phyloP scores from a whole-genome alignment of 352 stramenopile species.

The Aphanomyces stellatus region DNA sequence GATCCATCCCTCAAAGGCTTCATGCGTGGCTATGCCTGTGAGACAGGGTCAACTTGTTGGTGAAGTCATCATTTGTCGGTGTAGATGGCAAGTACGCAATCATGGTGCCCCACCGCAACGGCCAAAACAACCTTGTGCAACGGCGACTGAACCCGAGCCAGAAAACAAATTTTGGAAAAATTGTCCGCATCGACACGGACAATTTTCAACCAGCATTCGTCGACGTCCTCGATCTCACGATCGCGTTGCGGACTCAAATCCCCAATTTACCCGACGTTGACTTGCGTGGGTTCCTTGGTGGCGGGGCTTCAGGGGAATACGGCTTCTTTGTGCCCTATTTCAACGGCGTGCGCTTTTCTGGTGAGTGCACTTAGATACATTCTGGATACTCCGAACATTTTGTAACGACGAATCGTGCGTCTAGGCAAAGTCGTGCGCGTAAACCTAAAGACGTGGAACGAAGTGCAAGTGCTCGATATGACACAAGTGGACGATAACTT shows the following conservation, averaged over 20 bases:
- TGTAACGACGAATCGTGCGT: no score
- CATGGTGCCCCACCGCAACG: constrained; percentile 42
- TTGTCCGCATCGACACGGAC: constrained; percentile 59
- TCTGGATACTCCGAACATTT: no score
- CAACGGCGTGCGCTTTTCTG: constrained; percentile 50
- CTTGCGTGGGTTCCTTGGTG: constrained; percentile 56
- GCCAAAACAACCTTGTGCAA: neutral
- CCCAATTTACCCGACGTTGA: constrained; percentile 47
- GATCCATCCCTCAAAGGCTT: constrained; percentile 53
- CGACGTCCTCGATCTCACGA: constrained; percentile 44
- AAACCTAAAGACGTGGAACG: constrained; percentile 69
- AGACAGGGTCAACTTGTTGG: neutral
- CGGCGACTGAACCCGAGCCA: constrained; percentile 11
- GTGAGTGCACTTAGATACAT: no score
- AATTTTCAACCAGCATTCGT: constrained; percentile 47
- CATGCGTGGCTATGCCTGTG: constrained; percentile 60
- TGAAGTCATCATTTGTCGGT: neutral
- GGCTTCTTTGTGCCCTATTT: constrained; percentile 75
- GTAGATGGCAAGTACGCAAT: constrained; percentile 42
- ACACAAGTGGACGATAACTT: constrained; percentile 36
- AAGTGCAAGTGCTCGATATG: constrained; percentile 68
- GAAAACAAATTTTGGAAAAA: constrained; percentile 45
- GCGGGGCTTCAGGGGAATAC: constrained; percentile 66
- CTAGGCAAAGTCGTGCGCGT: constrained; percentile 57
- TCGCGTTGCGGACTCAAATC: constrained; percentile 49